Percentiles rank a stretch among this genome's conserved stretches.
Evolutionary conservation across 1,139 yeast genomes (phyloP).

Genomic region (Debaryomyces fabryi): DNA sequence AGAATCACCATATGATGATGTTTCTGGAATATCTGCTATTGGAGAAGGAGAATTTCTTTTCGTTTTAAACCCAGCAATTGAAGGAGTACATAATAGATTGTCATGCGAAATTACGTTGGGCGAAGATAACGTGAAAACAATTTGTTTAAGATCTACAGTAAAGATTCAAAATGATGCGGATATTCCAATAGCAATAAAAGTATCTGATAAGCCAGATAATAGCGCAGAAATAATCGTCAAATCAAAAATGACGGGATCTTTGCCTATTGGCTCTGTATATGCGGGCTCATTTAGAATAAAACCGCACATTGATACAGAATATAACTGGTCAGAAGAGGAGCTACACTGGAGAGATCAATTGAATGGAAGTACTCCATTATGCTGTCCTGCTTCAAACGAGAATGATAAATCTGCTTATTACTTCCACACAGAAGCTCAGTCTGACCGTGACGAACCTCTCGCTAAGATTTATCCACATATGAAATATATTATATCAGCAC

Average conservation of each 20-base stretch:
- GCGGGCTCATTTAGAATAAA: constrained; percentile 57
- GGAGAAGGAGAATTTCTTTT: constrained; percentile 85
- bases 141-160: constrained; percentile 75
- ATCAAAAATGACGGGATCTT: constrained; percentile 59
- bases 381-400: constrained; percentile 52
- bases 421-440: constrained; percentile 75
- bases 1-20: constrained; percentile 55
- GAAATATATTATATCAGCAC: constrained; percentile 79
- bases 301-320: constrained; percentile 58
- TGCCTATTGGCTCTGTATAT: constrained; percentile 76
- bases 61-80: constrained; percentile 62
- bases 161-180: constrained; percentile 72
- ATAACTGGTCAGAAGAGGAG: constrained; percentile 66
- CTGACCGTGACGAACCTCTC: constrained; percentile 65
- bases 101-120: constrained; percentile 71
- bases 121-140: constrained; percentile 76
- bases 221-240: constrained; percentile 39
- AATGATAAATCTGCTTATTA: constrained; percentile 54
- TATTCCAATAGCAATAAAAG: constrained; percentile 51
- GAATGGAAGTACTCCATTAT: constrained; percentile 55
- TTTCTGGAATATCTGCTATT: constrained; percentile 64
- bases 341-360: constrained; percentile 69
- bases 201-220: constrained; percentile 21
- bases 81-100: constrained; percentile 71
- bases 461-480: constrained; percentile 83